Evolutionary conservation across 2,329 filamentous ascomycete genomes (phyloP).

Genomic region (Grosmannia serpens): DNA sequence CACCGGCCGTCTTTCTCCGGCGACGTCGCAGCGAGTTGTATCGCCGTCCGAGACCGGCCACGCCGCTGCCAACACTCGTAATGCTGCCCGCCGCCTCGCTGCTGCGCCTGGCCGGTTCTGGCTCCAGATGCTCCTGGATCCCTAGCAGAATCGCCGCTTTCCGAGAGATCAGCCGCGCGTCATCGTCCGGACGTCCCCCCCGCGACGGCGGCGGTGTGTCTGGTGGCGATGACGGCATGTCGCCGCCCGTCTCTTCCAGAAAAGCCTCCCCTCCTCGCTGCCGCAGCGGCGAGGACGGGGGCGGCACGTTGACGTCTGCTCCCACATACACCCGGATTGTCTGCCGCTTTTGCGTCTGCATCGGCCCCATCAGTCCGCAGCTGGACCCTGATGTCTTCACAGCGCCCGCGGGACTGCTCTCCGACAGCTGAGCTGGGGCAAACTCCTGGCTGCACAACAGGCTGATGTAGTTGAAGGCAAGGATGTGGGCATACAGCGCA

Average conservation of each 20-base stretch:
- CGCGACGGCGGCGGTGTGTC: not conserved
- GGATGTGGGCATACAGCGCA: conserved; percentile 45
- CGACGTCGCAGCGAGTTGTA: conserved; percentile 8
- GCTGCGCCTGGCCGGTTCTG: not conserved
- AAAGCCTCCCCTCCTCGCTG: not conserved
- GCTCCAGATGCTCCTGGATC: conserved; percentile 1
- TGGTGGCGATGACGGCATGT: not conserved
- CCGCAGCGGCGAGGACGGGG: not conserved
- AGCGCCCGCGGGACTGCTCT: not conserved
- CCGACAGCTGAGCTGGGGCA: not conserved
- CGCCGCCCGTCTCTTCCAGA: not conserved
- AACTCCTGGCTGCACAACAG: conserved; percentile 17
- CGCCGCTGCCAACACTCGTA: not conserved
- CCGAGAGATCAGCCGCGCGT: conserved; percentile 12
- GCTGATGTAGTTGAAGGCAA: conserved; percentile 47
- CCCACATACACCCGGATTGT: conserved; percentile 10
- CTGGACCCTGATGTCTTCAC: not conserved
- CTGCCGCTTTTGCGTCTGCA: conserved; percentile 1
- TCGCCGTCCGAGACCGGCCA: not conserved
- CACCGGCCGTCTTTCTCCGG: not conserved
- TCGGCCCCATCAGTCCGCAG: not conserved
- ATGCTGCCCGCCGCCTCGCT: not conserved
- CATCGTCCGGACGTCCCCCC: not conserved
- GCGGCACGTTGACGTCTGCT: conserved; percentile 2
- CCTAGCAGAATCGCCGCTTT: conserved; percentile 13